These are phyloP conservation scores for Pseudofabraea citricarpa DNA, from an alignment of 2,329 filamentous ascomycete genomes.

Conservation along the genomic window DNA sequence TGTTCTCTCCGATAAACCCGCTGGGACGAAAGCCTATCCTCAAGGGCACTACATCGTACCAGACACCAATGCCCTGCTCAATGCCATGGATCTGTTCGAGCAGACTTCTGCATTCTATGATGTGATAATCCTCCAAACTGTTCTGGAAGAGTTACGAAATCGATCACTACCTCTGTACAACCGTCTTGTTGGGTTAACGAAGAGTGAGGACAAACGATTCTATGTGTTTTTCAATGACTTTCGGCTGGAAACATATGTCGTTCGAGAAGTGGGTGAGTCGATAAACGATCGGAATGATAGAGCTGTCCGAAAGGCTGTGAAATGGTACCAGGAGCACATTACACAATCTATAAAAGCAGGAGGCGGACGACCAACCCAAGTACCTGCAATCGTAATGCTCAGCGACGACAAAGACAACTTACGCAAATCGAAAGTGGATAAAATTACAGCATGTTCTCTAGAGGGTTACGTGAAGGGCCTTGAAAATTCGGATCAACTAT, in stretches of 20 bases:
- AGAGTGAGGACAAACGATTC: slow-evolving; percentile 94
- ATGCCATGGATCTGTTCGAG: slow-evolving; percentile 96
- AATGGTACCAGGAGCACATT: slow-evolving; percentile 88
- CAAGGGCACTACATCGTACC: slow-evolving; percentile 91
- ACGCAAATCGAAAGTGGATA: slow-evolving; percentile 72
- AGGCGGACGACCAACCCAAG: slow-evolving; percentile 44
- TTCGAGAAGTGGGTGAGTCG: slow-evolving; percentile 69
- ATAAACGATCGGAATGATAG: slow-evolving; percentile 98
- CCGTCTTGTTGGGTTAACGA: slow-evolving; percentile 81
- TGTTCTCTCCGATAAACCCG: slow-evolving; percentile 83
- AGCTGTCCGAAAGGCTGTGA: slow-evolving; percentile 77
- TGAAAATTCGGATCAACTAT: slow-evolving; percentile 75
- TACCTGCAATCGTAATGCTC: slow-evolving; percentile 84
- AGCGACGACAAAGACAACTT: slow-evolving; percentile 90
- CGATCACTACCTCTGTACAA: slow-evolving; percentile 93
- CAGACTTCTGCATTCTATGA: slow-evolving; percentile 89
- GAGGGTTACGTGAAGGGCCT: slow-evolving; percentile 78
- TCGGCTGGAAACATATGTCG: slow-evolving; percentile 82
- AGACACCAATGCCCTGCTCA: slow-evolving; percentile 92
- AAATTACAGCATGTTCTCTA: slow-evolving; percentile 64
- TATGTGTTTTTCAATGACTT: slow-evolving; percentile 99
- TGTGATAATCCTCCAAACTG: slow-evolving; percentile 93
- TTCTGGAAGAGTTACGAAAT: slow-evolving; percentile 93
- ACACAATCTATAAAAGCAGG: slow-evolving; percentile 51
- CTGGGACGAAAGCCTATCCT: slow-evolving; percentile 75